A percentile compares a stretch with the other conserved stretches of the same genome.
These are phyloP conservation scores for Glarea lozoyensis DNA, from an alignment of 495 filamentous ascomycete species.

Conservation along the genomic window DNA sequence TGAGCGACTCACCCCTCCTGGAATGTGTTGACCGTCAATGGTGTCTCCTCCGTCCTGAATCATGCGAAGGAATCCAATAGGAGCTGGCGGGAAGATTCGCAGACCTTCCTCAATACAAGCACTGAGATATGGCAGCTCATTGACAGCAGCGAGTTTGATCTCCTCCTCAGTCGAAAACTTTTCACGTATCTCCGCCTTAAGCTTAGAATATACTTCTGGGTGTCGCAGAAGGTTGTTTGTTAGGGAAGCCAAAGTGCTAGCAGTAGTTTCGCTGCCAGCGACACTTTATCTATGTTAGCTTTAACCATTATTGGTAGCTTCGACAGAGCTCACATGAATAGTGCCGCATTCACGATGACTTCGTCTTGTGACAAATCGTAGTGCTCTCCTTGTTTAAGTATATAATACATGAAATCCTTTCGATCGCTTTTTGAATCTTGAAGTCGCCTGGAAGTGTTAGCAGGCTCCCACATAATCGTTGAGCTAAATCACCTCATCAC, in stretches of 20 bases:
- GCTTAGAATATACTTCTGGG: constrained; percentile 30
- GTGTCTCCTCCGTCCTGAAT: constrained; percentile 19
- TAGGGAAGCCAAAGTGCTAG: constrained; percentile 41
- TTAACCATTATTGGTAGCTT: not conserved
- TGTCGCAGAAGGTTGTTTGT: constrained; percentile 37
- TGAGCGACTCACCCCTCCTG: constrained; percentile 8
- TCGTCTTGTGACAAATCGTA: constrained; percentile 10
- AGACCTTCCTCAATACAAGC: constrained; percentile 51
- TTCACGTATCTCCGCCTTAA: constrained; percentile 43
- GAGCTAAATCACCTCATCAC: not conserved
- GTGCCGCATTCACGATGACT: constrained; percentile 40
- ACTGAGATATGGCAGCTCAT: constrained; percentile 41
- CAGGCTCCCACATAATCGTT: constrained; percentile 2
- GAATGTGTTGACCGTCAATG: constrained; percentile 13
- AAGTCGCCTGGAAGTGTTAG: constrained; percentile 1
- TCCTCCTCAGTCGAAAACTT: constrained; percentile 38
- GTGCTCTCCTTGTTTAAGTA: constrained; percentile 11
- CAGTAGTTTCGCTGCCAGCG: constrained; percentile 49
- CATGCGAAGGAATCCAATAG: constrained; percentile 37
- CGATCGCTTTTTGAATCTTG: constrained; percentile 1
- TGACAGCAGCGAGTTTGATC: constrained; percentile 26
- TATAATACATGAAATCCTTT: constrained; percentile 22
- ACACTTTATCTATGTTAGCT: constrained; percentile 8
- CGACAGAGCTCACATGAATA: constrained; percentile 20
- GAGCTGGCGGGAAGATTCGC: constrained; percentile 48